Evolutionary conservation across 805 yeast genomes (phyloP).

Genomic region (Maudiozyma bulderi): DNA sequence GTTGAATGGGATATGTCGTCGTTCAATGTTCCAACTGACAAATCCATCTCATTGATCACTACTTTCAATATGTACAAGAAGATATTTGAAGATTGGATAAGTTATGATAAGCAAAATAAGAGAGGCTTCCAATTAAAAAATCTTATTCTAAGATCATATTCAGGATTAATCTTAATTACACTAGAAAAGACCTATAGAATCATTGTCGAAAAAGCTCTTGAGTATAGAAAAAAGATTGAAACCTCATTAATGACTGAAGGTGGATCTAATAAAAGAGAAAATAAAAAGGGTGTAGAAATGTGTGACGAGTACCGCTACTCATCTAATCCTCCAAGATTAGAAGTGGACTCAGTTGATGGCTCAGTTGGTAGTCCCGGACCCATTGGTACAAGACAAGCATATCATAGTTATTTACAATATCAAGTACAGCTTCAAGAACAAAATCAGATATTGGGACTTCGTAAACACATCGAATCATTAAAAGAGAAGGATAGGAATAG

Average conservation of each 20-base stretch:
- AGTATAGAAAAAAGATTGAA: constrained; percentile 14
- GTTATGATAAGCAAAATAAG: constrained; percentile 1
- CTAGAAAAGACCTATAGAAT: constrained; percentile 12
- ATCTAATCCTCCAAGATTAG: background rate
- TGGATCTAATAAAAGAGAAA: background rate
- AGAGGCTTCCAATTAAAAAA: constrained; percentile 2
- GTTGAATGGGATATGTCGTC: constrained; percentile 10
- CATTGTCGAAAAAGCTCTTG: constrained; percentile 13
- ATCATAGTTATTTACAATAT: background rate
- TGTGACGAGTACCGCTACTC: background rate
- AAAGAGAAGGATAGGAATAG: background rate
- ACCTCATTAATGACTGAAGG: background rate
- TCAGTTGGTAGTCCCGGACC: background rate
- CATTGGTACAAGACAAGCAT: background rate
- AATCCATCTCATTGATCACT: constrained; percentile 4
- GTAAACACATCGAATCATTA: background rate
- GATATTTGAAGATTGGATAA: constrained; percentile 7
- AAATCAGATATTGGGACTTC: background rate
- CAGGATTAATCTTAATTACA: constrained; percentile 6
- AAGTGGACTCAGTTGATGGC: background rate
- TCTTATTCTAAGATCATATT: constrained; percentile 7
- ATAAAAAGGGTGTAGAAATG: no score
- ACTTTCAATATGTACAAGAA: constrained; percentile 8
- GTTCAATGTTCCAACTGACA: constrained; percentile 5
- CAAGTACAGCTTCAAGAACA: constrained; percentile 1